Evolutionary conservation across 2,329 filamentous ascomycete species (phyloP), one percentile per base, ranked within the genome.

Genomic region (Cladosporium halotolerans): DNA sequence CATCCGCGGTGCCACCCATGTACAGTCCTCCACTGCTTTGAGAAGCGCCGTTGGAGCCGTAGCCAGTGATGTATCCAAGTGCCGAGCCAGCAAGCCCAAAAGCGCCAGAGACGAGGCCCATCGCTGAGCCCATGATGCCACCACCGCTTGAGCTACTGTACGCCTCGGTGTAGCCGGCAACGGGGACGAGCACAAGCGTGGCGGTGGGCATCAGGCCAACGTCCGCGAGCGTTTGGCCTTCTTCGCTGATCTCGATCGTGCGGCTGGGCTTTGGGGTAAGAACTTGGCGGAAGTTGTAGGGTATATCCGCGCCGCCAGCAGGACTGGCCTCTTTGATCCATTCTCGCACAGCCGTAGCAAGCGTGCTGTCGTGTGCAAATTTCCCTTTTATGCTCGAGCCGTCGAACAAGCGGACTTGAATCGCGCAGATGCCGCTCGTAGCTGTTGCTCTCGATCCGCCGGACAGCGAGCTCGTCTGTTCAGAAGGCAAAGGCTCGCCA

Each of bases 201-300:
- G 89, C 87, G 4, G 83, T 90, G 0, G 91, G 90, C 0, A 82
- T 78, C 0, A 96, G 75, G 1, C 84, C 88, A 7, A 96, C 77
- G 4, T 87, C 83, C 11, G 76, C 72, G 0, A 96, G 76, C 0
- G 79, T 76, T 58, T 84, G 75, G 34, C 76, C 77, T 69, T 96
- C 92, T 58, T 96, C 90, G 0, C 80, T 77, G 4, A 84, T 80
- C 33, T 86, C 84, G 54, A 97, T 83, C 9, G 79, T 82, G 58
- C 81, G 82, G 66, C 85, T 93, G 1, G 89, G 88, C 16, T 83
- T 73, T 0, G 91, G 91, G 0, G 87, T 84, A 2, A 95, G 77
- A 34, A 96, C 84, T 45, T 95, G 82, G 65, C 90, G 89, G 72
- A 97, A 91, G 10, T 79, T 86, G 69, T 90, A 97, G 0, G 89